Percentiles rank a stretch among this genome's conserved stretches.
phyloP scores from a whole-genome alignment of 2,329 filamentous ascomycete species.

The Akanthomyces muscarius region DNA sequence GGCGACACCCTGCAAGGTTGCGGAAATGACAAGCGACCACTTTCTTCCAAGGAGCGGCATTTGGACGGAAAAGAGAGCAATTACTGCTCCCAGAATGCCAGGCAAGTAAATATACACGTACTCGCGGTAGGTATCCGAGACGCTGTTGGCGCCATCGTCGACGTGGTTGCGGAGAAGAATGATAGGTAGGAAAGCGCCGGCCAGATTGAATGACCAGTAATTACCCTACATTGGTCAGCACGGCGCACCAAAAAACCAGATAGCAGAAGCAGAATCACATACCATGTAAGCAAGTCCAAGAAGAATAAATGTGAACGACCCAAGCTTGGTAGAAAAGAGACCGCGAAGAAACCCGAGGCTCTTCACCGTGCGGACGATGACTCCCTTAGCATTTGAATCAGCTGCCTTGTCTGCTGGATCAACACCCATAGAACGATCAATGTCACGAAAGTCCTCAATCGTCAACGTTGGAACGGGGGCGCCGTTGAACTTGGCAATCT shows the following conservation, averaged over 20 bases:
- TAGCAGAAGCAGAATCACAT: neutral
- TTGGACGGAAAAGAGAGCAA: slow-evolving; percentile 25
- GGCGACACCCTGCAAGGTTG: slow-evolving; percentile 23
- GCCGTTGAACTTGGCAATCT: slow-evolving; percentile 50
- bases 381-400: neutral
- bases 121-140: slow-evolving; percentile 40
- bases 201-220: slow-evolving; percentile 22
- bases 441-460: slow-evolving; percentile 1
- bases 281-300: slow-evolving; percentile 9
- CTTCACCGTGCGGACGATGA: neutral
- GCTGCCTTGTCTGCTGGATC: neutral
- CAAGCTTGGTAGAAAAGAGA: neutral
- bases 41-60: slow-evolving; percentile 24
- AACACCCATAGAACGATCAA: neutral
- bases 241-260: neutral
- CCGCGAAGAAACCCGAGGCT: slow-evolving; percentile 5
- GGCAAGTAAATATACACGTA: slow-evolving; percentile 47
- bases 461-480: neutral
- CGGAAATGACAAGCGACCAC: slow-evolving; percentile 26
- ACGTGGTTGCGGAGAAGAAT: slow-evolving; percentile 44
- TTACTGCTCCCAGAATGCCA: slow-evolving; percentile 41
- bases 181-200: slow-evolving; percentile 34
- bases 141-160: slow-evolving; percentile 31
- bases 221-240: slow-evolving; percentile 14
- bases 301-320: neutral